phyloP scores from a whole-genome alignment of 116 monocot species.

The Posidonia oceanica region DNA sequence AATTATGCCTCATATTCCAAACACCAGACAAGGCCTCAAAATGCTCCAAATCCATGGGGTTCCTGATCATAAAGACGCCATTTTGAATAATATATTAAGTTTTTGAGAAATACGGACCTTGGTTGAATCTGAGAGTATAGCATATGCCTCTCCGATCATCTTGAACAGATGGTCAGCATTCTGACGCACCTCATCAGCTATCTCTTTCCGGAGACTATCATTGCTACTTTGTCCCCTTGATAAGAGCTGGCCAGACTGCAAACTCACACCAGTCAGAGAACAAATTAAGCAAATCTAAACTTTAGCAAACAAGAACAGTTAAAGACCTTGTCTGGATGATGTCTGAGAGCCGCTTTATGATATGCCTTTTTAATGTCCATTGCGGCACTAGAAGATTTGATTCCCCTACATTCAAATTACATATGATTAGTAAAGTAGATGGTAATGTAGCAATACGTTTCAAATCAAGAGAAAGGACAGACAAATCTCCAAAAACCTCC shows the following conservation, averaged over 20 bases:
- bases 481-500: too few relatives aligned
- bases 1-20: too few relatives aligned
- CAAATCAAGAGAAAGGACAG: background rate
- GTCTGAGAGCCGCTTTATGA: constrained; percentile 75
- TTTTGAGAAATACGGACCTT: constrained; percentile 39
- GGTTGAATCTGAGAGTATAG: constrained; percentile 60
- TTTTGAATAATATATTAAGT: background rate
- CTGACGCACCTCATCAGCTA: constrained; percentile 45
- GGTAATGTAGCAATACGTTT: too few relatives aligned
- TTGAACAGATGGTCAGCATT: constrained; percentile 87
- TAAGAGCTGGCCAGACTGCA: constrained; percentile 76
- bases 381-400: constrained; percentile 60
- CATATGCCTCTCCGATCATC: constrained; percentile 85
- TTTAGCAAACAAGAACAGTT: background rate
- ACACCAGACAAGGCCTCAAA: too few relatives aligned
- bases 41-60: too few relatives aligned
- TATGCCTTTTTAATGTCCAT: constrained; percentile 89
- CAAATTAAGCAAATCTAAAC: background rate
- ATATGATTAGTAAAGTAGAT: too few relatives aligned
- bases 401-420: constrained; percentile 36
- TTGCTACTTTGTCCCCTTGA: constrained; percentile 54
- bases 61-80: too few relatives aligned
- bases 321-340: constrained; percentile 98
- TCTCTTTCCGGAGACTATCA: constrained; percentile 70
- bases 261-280: background rate